A percentile compares a stretch with the other conserved stretches of the same genome.
Evolutionary conservation across 352 stramenopile genomes (phyloP).

Genomic region (Peronosclerospora sorghi): DNA sequence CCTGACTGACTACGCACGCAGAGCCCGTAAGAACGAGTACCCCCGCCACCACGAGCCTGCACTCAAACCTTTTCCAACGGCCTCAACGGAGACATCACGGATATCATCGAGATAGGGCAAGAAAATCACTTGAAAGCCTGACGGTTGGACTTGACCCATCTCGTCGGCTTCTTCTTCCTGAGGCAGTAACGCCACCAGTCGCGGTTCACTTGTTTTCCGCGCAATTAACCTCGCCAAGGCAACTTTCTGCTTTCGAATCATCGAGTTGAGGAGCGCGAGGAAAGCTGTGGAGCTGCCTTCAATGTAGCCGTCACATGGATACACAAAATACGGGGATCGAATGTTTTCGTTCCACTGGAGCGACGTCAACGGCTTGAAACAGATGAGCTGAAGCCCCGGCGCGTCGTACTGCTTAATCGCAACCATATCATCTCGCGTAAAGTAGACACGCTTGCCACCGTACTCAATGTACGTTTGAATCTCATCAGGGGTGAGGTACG

Average conservation of each 20-base stretch:
- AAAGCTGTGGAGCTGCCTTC: constrained; percentile 67
- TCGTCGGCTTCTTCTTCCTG: constrained; percentile 69
- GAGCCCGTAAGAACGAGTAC: constrained; percentile 3
- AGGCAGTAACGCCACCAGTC: constrained; percentile 62
- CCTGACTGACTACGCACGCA: constrained; percentile 22
- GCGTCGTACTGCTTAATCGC: constrained; percentile 72
- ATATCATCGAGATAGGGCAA: constrained; percentile 78
- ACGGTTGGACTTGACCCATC: constrained; percentile 66
- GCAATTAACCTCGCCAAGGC: constrained; percentile 58
- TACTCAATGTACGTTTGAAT: constrained; percentile 73
- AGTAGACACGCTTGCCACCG: constrained; percentile 69
- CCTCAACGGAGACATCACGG: constrained; percentile 43
- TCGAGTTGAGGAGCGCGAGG: constrained; percentile 50
- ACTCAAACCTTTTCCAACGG: constrained; percentile 24
- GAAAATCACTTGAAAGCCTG: constrained; percentile 69
- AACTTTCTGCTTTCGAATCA: constrained; percentile 54
- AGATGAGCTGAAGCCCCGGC: constrained; percentile 68
- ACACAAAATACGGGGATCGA: constrained; percentile 74
- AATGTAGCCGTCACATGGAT: constrained; percentile 66
- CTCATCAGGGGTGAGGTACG: constrained; percentile 56
- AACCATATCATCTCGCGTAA: constrained; percentile 66
- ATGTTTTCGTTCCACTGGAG: constrained; percentile 61
- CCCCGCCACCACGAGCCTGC: not conserved
- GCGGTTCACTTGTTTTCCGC: constrained; percentile 63
- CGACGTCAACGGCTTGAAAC: constrained; percentile 53